These are phyloP conservation scores for Cylindrodendrum hubeiense DNA, from an alignment of 2,329 filamentous ascomycete genomes.

Conservation along the genomic window DNA sequence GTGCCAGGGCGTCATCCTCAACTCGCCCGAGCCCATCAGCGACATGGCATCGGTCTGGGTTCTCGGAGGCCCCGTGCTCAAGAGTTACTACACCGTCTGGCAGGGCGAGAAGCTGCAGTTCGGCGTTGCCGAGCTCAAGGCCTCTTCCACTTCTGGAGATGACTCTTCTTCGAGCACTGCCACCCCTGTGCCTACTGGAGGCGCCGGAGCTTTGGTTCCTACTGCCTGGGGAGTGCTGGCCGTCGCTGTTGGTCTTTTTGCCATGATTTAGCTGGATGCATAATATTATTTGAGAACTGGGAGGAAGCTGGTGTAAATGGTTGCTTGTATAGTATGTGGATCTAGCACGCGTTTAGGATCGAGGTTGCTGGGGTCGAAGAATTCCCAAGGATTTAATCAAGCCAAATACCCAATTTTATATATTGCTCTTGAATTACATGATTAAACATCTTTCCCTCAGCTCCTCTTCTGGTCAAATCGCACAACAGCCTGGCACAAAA, in stretches of 20 bases:
- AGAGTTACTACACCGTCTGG: conserved; percentile 53
- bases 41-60: conserved; percentile 44
- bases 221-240: not conserved
- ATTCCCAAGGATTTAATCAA: not conserved
- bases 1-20: conserved; percentile 49
- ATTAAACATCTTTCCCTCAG: not conserved
- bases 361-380: not conserved
- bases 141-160: not conserved
- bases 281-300: not conserved
- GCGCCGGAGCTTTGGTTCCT: not conserved
- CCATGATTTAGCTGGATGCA: not conserved
- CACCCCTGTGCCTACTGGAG: not conserved
- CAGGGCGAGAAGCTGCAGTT: conserved; percentile 44
- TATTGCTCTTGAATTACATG: not conserved
- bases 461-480: conserved; percentile 40
- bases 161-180: conserved; percentile 2
- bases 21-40: conserved; percentile 31
- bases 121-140: conserved; percentile 40
- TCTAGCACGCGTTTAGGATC: not conserved
- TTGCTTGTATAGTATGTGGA: not conserved
- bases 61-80: conserved; percentile 48
- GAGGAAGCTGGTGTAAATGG: not conserved
- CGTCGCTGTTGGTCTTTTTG: not conserved
- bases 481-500: conserved; percentile 39
- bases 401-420: not conserved